A percentile compares a stretch with the other conserved stretches of the same genome.
phyloP scores from a whole-genome alignment of 2,329 filamentous ascomycete genomes.

The Fusarium papillatum region DNA sequence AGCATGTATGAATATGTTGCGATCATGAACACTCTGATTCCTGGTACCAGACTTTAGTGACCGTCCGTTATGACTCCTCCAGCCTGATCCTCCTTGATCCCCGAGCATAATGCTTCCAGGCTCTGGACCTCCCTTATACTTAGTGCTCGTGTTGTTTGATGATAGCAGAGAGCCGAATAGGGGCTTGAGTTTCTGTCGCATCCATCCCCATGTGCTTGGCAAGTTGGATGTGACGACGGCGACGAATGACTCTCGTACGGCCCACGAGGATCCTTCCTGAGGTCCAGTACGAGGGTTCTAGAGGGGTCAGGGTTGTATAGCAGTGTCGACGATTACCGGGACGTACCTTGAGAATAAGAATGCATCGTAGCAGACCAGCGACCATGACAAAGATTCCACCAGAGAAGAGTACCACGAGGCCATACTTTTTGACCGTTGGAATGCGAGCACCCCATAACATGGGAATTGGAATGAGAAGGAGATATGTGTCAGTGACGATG shows the following conservation, averaged over 20 bases:
- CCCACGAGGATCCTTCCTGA: conserved; percentile 51
- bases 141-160: conserved; percentile 29
- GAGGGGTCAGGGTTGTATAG: not conserved
- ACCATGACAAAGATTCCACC: conserved; percentile 56
- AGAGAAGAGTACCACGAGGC: conserved; percentile 64
- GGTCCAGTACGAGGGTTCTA: conserved; percentile 53
- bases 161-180: conserved; percentile 42
- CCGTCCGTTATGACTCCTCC: conserved; percentile 31
- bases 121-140: conserved; percentile 34
- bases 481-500: conserved; percentile 55
- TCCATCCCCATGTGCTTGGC: conserved; percentile 47
- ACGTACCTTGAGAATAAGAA: conserved; percentile 52
- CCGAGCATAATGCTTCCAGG: conserved; percentile 42
- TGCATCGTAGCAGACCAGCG: conserved; percentile 52
- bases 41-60: conserved; percentile 20
- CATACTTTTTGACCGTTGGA: conserved; percentile 62
- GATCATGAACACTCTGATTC: not conserved
- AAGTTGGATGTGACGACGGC: conserved; percentile 54
- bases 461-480: conserved; percentile 57
- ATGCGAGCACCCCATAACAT: conserved; percentile 68
- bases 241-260: conserved; percentile 55
- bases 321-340: conserved; percentile 39
- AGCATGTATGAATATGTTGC: conserved; percentile 31
- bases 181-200: conserved; percentile 43
- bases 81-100: conserved; percentile 27